Evolutionary conservation across 2,329 filamentous ascomycete genomes (phyloP), one percentile per base, ranked within the genome.

Genomic region (Cladosporium oxysporum): DNA sequence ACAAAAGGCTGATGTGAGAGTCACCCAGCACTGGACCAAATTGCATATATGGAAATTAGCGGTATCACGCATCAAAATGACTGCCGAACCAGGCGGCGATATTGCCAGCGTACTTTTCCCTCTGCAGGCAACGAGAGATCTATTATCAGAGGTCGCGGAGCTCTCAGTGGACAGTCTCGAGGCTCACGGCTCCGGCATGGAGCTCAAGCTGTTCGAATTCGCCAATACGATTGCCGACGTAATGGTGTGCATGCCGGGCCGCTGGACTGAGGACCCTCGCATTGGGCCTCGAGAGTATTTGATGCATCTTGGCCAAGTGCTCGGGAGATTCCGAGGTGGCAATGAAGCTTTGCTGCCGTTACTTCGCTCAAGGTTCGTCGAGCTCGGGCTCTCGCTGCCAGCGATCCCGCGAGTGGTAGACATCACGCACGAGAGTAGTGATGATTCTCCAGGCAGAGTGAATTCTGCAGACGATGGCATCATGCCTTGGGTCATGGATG

Each of bases 171-270:
- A 63, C 50, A 63, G 61, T 12, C 61, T 63, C 5, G 82, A 82
- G 31, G 82, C 85, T 5, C 84, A 88, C 69, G 85, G 85, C 8
- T 83, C 80, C 44, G 83, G 83, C 26, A 85, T 88, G 64, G 77
- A 87, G 62, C 82, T 85, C 67, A 88, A 88, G 71, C 77, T 88
- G 5, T 86, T 88, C 64, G 85, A 88, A 70, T 85, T 88, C 67
- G 84, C 84, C 0, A 85, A 84, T 71, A 87, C 84, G 1, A 84
- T 87, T 55, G 84, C 85, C 10, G 85, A 87, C 68, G 85, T 88
- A 16, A 75, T 84, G 1, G 79, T 87, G 10, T 63, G 61, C 16
- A 57, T 63, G 61, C 61, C 61, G 8, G 21, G 57, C 7, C 35
- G 28, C 14, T 63, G 61, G 61, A 23, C 26, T 2, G 23, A 57